Evolutionary conservation across 164 flowering plant genomes (phyloP).

Genomic region (Piper longum): DNA sequence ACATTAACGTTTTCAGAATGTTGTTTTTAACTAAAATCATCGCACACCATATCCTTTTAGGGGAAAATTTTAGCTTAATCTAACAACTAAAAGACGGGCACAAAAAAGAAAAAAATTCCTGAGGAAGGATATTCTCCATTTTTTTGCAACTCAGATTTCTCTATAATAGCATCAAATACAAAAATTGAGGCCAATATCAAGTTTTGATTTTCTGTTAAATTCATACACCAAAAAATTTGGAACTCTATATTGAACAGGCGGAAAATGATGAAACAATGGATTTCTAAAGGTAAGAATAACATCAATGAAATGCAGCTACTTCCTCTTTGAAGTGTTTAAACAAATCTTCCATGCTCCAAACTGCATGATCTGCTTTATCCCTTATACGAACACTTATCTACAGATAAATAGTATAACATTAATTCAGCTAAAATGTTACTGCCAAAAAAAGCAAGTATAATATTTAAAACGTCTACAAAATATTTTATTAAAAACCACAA

Average conservation of each 20-base stretch:
- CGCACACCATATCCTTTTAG: not conserved
- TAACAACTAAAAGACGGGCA: not conserved
- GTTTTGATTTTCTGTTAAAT: not conserved
- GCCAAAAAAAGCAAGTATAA: no score
- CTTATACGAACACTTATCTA: constrained; percentile 42
- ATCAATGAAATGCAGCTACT: constrained; percentile 39
- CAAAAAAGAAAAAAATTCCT: no score
- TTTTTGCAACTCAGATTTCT: not conserved
- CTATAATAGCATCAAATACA: not conserved
- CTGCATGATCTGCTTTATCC: constrained; percentile 37
- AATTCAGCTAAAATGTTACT: not conserved
- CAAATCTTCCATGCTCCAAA: constrained; percentile 42
- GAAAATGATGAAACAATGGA: not conserved
- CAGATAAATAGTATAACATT: not conserved
- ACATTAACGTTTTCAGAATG: no score
- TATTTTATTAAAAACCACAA: not conserved
- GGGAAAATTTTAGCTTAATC: no score
- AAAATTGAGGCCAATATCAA: not conserved
- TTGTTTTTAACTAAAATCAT: not conserved
- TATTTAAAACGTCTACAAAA: not conserved
- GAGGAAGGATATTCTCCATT: not conserved
- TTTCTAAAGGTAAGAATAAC: not conserved
- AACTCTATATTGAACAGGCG: not conserved
- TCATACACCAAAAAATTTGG: not conserved
- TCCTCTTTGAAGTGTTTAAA: constrained; percentile 44